Conservation (phyloP, 2,329 filamentous ascomycete genomes). For the Epichloe amarillans region DNA sequence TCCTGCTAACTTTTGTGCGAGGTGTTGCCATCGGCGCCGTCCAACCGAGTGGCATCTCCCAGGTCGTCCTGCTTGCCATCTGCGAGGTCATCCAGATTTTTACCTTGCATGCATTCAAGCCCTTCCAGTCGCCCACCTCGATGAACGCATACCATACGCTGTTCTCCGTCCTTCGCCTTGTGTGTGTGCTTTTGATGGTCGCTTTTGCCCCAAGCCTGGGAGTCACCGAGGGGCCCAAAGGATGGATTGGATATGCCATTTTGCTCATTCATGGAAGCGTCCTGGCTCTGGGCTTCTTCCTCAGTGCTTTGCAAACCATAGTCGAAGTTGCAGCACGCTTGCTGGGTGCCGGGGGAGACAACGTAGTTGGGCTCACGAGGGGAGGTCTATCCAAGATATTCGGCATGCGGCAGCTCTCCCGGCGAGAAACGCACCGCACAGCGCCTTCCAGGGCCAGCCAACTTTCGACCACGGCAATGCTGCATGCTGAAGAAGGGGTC, state of each 20-base stretch:
- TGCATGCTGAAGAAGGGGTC: slow-evolving; percentile 49
- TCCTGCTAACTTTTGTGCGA: slow-evolving; percentile 71
- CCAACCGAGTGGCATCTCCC: slow-evolving; percentile 83
- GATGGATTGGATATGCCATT: slow-evolving; percentile 92
- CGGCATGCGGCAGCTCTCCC: slow-evolving; percentile 76
- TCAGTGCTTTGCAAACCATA: slow-evolving; percentile 82
- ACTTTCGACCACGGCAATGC: slow-evolving; percentile 69
- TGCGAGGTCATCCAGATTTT: slow-evolving; percentile 87
- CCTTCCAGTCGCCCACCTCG: slow-evolving; percentile 80
- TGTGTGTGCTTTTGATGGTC: slow-evolving; percentile 63
- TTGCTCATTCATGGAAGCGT: slow-evolving; percentile 75
- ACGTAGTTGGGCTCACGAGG: slow-evolving; percentile 52
- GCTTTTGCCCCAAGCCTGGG: slow-evolving; percentile 75
- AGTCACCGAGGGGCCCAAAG: slow-evolving; percentile 65
- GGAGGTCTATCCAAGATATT: slow-evolving; percentile 85
- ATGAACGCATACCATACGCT: slow-evolving; percentile 95
- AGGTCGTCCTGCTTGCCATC: slow-evolving; percentile 82
- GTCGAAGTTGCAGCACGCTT: slow-evolving; percentile 77
- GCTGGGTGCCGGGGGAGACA: slow-evolving; percentile 69
- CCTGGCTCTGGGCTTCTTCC: slow-evolving; percentile 79
- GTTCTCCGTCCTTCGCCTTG: slow-evolving; percentile 65
- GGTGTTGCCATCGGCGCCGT: slow-evolving; percentile 87
- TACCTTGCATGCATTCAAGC: slow-evolving; percentile 77
- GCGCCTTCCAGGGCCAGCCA: slow-evolving; percentile 65
- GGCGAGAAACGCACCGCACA: slow-evolving; percentile 51